phyloP scores from a whole-genome alignment of 129 eudicot species.

The Cynara cardunculus region DNA sequence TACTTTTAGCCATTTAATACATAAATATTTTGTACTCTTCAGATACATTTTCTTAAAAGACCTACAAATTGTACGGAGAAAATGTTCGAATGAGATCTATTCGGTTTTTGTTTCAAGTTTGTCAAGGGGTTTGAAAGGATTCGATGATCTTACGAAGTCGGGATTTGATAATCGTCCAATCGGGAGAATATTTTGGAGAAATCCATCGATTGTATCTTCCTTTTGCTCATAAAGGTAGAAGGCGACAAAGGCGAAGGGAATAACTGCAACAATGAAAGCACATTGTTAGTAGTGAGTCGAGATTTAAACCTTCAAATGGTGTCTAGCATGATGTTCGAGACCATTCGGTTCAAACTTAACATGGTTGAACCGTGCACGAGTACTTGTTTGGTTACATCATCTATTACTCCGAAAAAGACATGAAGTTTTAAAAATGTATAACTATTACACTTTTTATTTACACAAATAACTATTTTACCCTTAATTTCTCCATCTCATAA shows the following conservation, averaged over 20 bases:
- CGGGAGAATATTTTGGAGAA: slow-evolving; percentile 29
- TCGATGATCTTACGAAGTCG: not conserved
- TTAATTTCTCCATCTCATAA: not conserved
- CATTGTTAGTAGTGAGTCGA: not conserved
- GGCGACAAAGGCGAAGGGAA: slow-evolving; percentile 45
- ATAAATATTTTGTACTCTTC: not conserved
- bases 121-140: slow-evolving; percentile 1
- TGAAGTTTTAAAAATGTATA: too few species aligned
- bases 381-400: not conserved
- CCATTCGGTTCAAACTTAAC: too few species aligned
- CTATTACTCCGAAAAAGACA: not conserved
- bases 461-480: not conserved
- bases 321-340: not conserved
- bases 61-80: not conserved
- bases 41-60: not conserved
- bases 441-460: not conserved
- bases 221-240: slow-evolving; percentile 60
- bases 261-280: slow-evolving; percentile 40
- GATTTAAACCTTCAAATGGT: not conserved
- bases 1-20: not conserved
- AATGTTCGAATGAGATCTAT: not conserved
- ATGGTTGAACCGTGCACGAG: too few species aligned
- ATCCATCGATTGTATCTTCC: slow-evolving; percentile 55
- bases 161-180: slow-evolving; percentile 26
- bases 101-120: not conserved